These are phyloP conservation scores for Gillenia trifoliata DNA, from an alignment of 306 rosid species.

Conservation along the genomic window DNA sequence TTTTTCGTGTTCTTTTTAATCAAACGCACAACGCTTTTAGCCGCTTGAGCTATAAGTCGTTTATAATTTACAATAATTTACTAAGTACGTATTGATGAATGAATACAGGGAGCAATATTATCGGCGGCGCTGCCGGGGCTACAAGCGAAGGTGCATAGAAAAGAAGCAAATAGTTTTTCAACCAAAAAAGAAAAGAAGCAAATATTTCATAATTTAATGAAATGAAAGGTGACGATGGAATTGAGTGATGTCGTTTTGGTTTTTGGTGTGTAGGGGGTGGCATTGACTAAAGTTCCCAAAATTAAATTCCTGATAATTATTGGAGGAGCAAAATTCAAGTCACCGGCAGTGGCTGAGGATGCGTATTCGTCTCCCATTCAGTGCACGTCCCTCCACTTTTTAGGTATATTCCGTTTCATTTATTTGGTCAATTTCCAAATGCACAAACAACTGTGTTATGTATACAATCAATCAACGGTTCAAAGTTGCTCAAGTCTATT, in stretches of 20 bases:
- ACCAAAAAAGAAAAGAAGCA: neutral
- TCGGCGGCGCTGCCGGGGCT: slow-evolving; percentile 67
- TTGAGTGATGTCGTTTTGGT: neutral
- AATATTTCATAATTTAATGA: neutral
- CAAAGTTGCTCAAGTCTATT: fast-evolving
- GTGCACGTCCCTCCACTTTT: slow-evolving; percentile 73
- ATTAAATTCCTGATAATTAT: slow-evolving; percentile 64
- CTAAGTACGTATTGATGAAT: too few relatives aligned
- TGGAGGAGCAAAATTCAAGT: slow-evolving; percentile 68
- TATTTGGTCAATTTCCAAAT: neutral
- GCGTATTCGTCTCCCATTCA: slow-evolving; percentile 56
- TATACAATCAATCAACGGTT: neutral
- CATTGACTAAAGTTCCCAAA: slow-evolving; percentile 62
- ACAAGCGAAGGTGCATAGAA: slow-evolving; percentile 55
- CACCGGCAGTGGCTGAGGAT: slow-evolving; percentile 35
- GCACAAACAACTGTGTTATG: neutral
- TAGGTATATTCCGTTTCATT: slow-evolving; percentile 39
- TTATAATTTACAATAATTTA: neutral
- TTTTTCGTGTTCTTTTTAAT: too few relatives aligned
- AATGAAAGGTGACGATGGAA: neutral
- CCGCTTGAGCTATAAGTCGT: too few relatives aligned
- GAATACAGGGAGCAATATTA: slow-evolving; percentile 65
- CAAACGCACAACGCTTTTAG: too few relatives aligned
- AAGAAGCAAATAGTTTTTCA: neutral
- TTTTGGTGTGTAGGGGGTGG: slow-evolving; percentile 56